A percentile compares a stretch with the other conserved stretches of the same genome.
These are phyloP conservation scores for Leccinum fuscescens DNA, from an alignment of 1,284 basidiomycete genomes.

Conservation along the genomic window DNA sequence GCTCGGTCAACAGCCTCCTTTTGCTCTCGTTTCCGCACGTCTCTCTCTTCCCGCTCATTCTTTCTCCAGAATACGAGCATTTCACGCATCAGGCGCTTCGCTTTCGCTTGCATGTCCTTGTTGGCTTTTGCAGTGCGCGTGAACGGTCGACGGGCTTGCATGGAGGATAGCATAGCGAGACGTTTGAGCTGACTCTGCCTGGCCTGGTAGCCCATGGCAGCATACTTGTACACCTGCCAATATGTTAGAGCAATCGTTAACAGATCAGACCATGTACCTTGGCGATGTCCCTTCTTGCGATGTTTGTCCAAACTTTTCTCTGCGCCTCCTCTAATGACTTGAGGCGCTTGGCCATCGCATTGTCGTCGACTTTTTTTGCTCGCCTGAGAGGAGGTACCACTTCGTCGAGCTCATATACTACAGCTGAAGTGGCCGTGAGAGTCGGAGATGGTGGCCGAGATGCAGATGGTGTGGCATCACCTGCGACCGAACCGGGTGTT, in stretches of 20 bases:
- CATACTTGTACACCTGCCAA: conserved; percentile 77
- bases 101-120: conserved; percentile 88
- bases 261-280: conserved; percentile 50
- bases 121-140: conserved; percentile 78
- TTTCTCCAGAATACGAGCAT: conserved; percentile 98
- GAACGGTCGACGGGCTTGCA: conserved; percentile 80
- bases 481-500: conserved; percentile 54
- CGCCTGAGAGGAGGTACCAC: conserved; percentile 63
- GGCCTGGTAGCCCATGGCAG: conserved; percentile 62
- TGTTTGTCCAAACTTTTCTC: conserved; percentile 83
- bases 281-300: conserved; percentile 78
- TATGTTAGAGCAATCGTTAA: conserved; percentile 15
- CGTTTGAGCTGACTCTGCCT: conserved; percentile 72
- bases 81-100: conserved; percentile 87
- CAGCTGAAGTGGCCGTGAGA: conserved; percentile 48
- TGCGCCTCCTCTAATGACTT: conserved; percentile 81
- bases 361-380: conserved; percentile 73
- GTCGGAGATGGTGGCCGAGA: conserved; percentile 66
- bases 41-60: conserved; percentile 95
- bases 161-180: conserved; percentile 72
- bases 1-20: conserved; percentile 90
- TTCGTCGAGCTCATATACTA: conserved; percentile 73
- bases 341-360: conserved; percentile 67
- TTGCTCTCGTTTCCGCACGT: conserved; percentile 91
- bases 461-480: conserved; percentile 53